Evolutionary conservation across 139 green algal species (phyloP), one percentile per base, ranked within the genome.

Genomic region (Coccomyxa sp.): DNA sequence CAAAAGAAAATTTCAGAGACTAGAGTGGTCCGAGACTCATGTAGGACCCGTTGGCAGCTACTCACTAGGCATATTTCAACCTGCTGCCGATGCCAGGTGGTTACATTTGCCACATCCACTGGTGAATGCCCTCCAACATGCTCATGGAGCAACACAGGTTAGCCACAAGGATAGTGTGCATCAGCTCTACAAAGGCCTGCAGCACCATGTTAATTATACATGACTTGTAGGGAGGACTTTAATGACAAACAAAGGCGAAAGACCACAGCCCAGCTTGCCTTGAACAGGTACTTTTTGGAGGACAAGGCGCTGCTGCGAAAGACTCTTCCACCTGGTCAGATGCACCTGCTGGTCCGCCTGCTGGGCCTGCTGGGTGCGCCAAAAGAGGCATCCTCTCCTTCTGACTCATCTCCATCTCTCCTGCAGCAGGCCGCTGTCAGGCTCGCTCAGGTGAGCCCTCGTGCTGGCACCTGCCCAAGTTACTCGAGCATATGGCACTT

Each of bases 391-490:
- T 45, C 23, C 28, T 77, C 23, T 38, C 25, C 71, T 77, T 77
- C 21, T 77, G 71, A 77, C 14, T 15, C 3, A 11, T 38, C 31
- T 10, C 63, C 30, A 17, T 45, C 67, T 18, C 15, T 79, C 27
- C 76, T 89, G 30, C 83, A 85, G 25, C 79, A 81, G 57, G 82
- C 81, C 21, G 81, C 86, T 18, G 59, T 79, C 0, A 15, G 28
- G 0, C 58, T 90, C n/a, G 88, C 89, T 1, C 32, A 80, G 76
- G 76, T 80, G 15, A 59, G 0, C 10, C 1, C 76, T 45, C 74
- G 10, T 79, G n/a, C 31, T 51, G 38, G 25, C n/a, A 57, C 15
- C 12, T 16, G n/a, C 30, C 18, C 74, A 79, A 11, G 74, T 45
- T 79, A 16, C 27, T 21, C 11, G 31, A 16, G 31, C 18, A 38